phyloP scores from a whole-genome alignment of 2,329 filamentous ascomycete species.

The Fusarium sp. region DNA sequence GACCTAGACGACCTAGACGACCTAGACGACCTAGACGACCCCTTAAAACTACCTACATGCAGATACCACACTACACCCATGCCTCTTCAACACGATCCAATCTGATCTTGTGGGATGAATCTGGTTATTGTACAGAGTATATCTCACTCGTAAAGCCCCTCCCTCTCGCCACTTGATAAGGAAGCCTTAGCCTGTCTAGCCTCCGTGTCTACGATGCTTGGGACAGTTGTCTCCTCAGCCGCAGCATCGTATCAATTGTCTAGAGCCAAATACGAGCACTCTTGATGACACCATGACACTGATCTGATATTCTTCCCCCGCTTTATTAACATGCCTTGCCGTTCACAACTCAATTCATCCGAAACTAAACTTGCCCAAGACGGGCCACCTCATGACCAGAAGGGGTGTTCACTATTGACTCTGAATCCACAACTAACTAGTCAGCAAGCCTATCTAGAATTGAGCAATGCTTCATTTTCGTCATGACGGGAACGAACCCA shows the following conservation, averaged over 20 bases:
- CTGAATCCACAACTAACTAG: neutral
- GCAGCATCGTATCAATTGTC: slow-evolving; percentile 14
- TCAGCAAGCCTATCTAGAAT: neutral
- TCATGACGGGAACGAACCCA: slow-evolving; percentile 10
- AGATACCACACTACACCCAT: slow-evolving; percentile 11
- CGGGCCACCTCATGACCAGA: slow-evolving; percentile 16
- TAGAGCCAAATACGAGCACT: slow-evolving; percentile 23
- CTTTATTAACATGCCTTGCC: neutral
- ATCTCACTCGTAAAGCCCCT: slow-evolving; percentile 4
- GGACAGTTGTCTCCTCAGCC: slow-evolving; percentile 10
- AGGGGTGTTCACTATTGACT: slow-evolving; percentile 28
- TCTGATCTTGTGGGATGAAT: slow-evolving; percentile 22
- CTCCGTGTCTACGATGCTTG: slow-evolving; percentile 9
- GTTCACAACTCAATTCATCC: slow-evolving; percentile 17
- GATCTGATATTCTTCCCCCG: slow-evolving; percentile 20
- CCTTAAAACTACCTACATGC: slow-evolving; percentile 4
- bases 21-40: too few relatives aligned
- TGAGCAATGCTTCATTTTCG: slow-evolving; percentile 1
- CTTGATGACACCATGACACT: slow-evolving; percentile 15
- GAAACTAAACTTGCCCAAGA: slow-evolving; percentile 1
- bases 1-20: too few relatives aligned
- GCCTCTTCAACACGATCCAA: slow-evolving; percentile 14
- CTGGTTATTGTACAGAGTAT: neutral
- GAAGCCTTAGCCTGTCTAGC: neutral
- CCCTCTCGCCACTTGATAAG: slow-evolving; percentile 1